These are phyloP conservation scores for Ogataea nonfermentans DNA, from an alignment of 805 yeast genomes.

Conservation along the genomic window DNA sequence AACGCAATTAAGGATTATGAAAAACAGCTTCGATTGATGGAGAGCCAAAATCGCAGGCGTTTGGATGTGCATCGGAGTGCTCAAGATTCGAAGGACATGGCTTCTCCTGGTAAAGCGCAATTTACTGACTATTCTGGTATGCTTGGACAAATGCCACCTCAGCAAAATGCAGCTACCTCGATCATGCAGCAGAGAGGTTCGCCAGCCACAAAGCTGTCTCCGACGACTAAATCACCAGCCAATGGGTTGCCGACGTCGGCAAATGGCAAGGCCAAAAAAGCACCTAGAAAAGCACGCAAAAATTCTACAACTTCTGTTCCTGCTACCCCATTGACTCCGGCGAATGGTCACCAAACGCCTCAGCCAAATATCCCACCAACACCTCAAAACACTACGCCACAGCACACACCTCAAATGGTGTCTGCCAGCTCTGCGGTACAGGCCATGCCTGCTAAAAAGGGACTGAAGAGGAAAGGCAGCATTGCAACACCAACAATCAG, in stretches of 20 bases:
- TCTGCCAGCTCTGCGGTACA: slow-evolving; percentile 6
- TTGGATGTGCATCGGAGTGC: slow-evolving; percentile 51
- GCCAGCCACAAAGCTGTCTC: slow-evolving; percentile 21
- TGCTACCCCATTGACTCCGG: slow-evolving; percentile 35
- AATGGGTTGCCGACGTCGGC: slow-evolving; percentile 11
- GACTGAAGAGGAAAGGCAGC: slow-evolving; percentile 21
- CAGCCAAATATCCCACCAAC: slow-evolving; percentile 25
- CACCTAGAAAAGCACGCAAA: slow-evolving; percentile 26
- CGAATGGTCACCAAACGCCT: slow-evolving; percentile 30
- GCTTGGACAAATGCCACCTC: slow-evolving; percentile 25
- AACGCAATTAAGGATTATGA: slow-evolving; percentile 80
- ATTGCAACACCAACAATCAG: slow-evolving; percentile 30
- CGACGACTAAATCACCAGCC: slow-evolving; percentile 15
- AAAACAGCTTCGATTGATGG: slow-evolving; percentile 71
- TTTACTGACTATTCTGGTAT: slow-evolving; percentile 24
- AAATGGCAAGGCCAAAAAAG: slow-evolving; percentile 21
- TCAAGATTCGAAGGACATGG: slow-evolving; percentile 21
- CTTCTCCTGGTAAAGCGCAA: slow-evolving; percentile 21
- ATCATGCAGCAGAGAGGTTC: slow-evolving; percentile 20
- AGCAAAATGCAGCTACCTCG: slow-evolving; percentile 11
- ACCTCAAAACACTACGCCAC: slow-evolving; percentile 23
- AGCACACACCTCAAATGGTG: slow-evolving; percentile 14
- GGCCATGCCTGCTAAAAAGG: slow-evolving; percentile 18
- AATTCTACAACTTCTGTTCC: slow-evolving; percentile 31
- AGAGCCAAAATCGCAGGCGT: slow-evolving; percentile 70